A percentile compares a stretch with the other conserved stretches of the same genome.
These are phyloP conservation scores for Mycosphaerelloides madeirae DNA, from an alignment of 2,329 filamentous ascomycete species.

Conservation along the genomic window DNA sequence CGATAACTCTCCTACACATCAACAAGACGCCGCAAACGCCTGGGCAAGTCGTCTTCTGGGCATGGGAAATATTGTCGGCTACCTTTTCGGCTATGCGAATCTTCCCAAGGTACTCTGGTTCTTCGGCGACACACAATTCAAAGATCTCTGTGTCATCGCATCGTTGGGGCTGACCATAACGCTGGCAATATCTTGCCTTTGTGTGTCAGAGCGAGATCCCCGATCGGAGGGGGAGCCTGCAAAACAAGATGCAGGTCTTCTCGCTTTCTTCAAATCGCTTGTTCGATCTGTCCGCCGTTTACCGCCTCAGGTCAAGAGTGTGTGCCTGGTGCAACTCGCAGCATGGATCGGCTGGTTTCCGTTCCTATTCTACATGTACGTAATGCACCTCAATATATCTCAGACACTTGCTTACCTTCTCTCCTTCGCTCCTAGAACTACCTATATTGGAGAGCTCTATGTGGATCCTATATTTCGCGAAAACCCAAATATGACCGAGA, in stretches of 20 bases:
- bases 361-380: conserved; percentile 93
- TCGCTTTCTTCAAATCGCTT: conserved; percentile 75
- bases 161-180: conserved; percentile 67
- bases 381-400: conserved; percentile 39
- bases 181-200: conserved; percentile 62
- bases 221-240: conserved; percentile 62
- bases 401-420: too few relatives aligned
- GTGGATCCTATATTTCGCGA: conserved; percentile 73
- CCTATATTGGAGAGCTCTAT: conserved; percentile 89
- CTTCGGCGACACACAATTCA: conserved; percentile 84
- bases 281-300: conserved; percentile 71
- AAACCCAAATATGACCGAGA: conserved; percentile 71
- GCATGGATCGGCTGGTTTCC: conserved; percentile 98
- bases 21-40: conserved; percentile 89
- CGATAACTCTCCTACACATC: conserved; percentile 84
- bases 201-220: conserved; percentile 76
- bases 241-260: conserved; percentile 58
- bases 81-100: conserved; percentile 78
- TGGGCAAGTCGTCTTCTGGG: conserved; percentile 88
- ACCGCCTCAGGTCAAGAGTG: conserved; percentile 80
- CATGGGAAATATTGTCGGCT: conserved; percentile 85
- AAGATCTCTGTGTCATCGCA: conserved; percentile 83
- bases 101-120: conserved; percentile 71
- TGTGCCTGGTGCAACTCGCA: conserved; percentile 94
- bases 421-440: too few relatives aligned